phyloP scores from a whole-genome alignment of 139 green algal species.

The Ulvella scutata region DNA sequence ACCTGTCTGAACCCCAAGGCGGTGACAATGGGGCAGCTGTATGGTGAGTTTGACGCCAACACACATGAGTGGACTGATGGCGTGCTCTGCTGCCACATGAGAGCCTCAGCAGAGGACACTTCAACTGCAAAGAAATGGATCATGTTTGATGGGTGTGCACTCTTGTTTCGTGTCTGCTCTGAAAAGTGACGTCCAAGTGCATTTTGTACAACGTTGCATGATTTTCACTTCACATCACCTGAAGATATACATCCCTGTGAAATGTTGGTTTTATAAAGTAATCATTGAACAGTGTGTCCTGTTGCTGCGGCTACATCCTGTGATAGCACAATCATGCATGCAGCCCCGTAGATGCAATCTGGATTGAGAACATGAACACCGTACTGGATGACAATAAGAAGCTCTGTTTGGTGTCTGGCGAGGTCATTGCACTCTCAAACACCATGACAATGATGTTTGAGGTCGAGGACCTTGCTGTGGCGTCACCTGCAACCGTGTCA shows the following conservation, averaged over 20 bases:
- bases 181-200: too few species aligned
- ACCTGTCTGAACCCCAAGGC: conserved; percentile 58
- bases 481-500: conserved; percentile 56
- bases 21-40: conserved; percentile 68
- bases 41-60: conserved; percentile 64
- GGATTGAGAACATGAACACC: conserved; percentile 65
- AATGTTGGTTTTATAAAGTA: background rate
- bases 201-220: too few species aligned
- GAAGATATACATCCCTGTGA: background rate
- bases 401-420: conserved; percentile 63
- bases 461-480: conserved; percentile 48
- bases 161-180: too few species aligned
- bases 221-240: too few species aligned
- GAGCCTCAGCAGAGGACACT: conserved; percentile 45
- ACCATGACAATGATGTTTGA: conserved; percentile 84
- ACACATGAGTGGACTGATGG: conserved; percentile 72
- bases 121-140: conserved; percentile 68
- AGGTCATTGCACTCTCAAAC: conserved; percentile 65
- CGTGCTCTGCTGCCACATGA: conserved; percentile 66
- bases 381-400: conserved; percentile 83
- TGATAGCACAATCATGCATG: too few species aligned
- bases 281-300: too few species aligned
- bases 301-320: background rate
- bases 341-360: too few species aligned
- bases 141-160: conserved; percentile 46